Conservation (phyloP, 2,329 filamentous ascomycete genomes). For the Aspergillus cejpii region DNA sequence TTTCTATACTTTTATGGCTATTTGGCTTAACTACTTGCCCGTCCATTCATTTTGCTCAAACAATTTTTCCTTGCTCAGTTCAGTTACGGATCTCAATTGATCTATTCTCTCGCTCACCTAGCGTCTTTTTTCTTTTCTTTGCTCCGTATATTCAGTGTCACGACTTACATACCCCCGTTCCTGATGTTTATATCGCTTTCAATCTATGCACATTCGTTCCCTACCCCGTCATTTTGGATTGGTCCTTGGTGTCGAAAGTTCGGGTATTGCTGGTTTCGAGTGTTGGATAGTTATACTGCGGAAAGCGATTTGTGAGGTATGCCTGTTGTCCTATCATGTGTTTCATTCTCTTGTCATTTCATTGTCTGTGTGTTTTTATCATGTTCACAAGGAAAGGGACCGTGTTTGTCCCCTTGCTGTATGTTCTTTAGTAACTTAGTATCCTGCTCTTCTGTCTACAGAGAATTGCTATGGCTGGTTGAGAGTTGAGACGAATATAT, state of each 20-base stretch:
- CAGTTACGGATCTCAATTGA: not conserved
- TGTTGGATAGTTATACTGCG: too few relatives aligned
- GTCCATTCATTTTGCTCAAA: not conserved
- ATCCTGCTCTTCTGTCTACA: too few relatives aligned
- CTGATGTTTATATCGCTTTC: not conserved
- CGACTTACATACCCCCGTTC: constrained; percentile 17
- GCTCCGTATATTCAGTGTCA: constrained; percentile 7
- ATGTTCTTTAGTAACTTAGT: too few relatives aligned
- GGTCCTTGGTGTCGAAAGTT: too few relatives aligned
- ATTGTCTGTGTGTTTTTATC: too few relatives aligned
- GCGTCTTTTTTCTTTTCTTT: constrained; percentile 2
- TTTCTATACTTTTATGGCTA: not conserved
- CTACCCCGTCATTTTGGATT: not conserved
- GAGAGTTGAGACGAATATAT: too few relatives aligned
- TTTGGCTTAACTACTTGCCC: not conserved
- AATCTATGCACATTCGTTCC: not conserved
- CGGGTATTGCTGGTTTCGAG: too few relatives aligned
- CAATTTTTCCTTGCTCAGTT: not conserved
- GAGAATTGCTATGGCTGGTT: too few relatives aligned
- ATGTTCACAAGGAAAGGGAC: too few relatives aligned
- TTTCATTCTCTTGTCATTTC: too few relatives aligned
- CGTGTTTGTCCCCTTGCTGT: too few relatives aligned
- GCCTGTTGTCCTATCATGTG: not conserved
- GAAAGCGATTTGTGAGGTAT: not conserved
- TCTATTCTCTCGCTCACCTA: not conserved